Base-by-base conservation (phyloP, 495 filamentous ascomycete species). In the Diplogelasinospora grovesii region DNA sequence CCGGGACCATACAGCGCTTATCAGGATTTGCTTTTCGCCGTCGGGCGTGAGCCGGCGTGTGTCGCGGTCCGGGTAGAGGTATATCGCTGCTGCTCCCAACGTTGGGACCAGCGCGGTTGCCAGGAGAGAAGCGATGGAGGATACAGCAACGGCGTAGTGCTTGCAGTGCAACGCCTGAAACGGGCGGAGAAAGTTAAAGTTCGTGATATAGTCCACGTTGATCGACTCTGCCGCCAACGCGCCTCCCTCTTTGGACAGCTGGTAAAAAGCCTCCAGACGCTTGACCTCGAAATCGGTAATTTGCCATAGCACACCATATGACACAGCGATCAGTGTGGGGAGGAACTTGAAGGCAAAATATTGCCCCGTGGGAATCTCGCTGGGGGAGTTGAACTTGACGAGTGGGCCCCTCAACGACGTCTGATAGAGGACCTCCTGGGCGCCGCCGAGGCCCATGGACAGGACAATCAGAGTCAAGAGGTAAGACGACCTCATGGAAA, bases 301-400 rank as follows among this genome's bases (percentile, higher is more conserved):
- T 55, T 86, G 82, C 81, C 82, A 87, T 13, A 87, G 40, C 10
- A 88, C 76, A 54, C 84, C 84, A 50, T 80, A 89, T 0, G 72
- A 64, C 25, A 87, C 83, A 32, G 78, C 74, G 16, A 85, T 59
- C 4, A 86, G 50, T 0, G 78, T 83, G 0, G 83, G 83, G 15
- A 84, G 63, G 50, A 87, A 86, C 50, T 85, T 85, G 70, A 85
- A 78, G 28, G 71, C 62, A 48, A 85, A 83, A 53, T 83, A 87
- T 9, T 69, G 46, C 21, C 57, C 49, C 3, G 69, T 46, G 4
- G 66, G 59, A 6, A 87, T 61, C 8, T 78, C 64, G 11, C 60
- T 43, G 3, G 81, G 72, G 0, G 53, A 48, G 4, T 60, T 63
- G 56, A 84, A 86, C 21, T 43, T 40, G 29, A 75, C 58, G 8